Conservation (phyloP, 768 basidiomycete genomes). For the Tylopilus cervinicoccineus region DNA sequence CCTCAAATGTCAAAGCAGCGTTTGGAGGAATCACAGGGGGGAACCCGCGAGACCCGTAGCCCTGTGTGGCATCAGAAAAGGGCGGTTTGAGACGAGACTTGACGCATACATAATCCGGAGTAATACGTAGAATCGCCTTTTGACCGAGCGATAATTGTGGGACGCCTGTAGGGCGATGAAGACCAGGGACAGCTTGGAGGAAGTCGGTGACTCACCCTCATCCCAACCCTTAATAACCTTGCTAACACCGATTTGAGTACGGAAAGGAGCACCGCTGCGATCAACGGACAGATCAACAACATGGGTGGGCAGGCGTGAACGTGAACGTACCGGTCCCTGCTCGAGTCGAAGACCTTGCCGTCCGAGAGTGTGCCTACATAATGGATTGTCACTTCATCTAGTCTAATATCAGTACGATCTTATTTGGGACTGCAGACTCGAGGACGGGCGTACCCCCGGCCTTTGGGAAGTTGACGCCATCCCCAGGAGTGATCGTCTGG, state of each 20-base stretch:
- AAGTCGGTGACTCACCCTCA: conserved; percentile 52
- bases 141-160: conserved; percentile 71
- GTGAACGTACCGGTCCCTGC: conserved; percentile 58
- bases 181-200: not conserved
- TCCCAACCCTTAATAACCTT: conserved; percentile 92
- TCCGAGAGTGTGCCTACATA: conserved; percentile 70
- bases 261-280: conserved; percentile 56
- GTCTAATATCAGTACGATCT: conserved; percentile 24
- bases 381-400: conserved; percentile 73
- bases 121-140: conserved; percentile 62
- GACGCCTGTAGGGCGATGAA: conserved; percentile 48
- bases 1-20: conserved; percentile 73
- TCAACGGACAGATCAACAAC: conserved; percentile 6
- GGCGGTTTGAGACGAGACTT: conserved; percentile 1
- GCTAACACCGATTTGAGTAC: conserved; percentile 70
- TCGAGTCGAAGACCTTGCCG: conserved; percentile 72
- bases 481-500: conserved; percentile 53
- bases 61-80: conserved; percentile 38
- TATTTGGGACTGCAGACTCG: conserved; percentile 4
- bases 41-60: conserved; percentile 71
- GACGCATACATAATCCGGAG: conserved; percentile 72
- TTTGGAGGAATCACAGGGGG: conserved; percentile 78
- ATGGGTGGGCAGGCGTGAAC: not conserved
- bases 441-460: conserved; percentile 53
- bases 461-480: conserved; percentile 63